phyloP scores from a whole-genome alignment of 1,284 basidiomycete genomes.

The Marasmius tenuissimus region DNA sequence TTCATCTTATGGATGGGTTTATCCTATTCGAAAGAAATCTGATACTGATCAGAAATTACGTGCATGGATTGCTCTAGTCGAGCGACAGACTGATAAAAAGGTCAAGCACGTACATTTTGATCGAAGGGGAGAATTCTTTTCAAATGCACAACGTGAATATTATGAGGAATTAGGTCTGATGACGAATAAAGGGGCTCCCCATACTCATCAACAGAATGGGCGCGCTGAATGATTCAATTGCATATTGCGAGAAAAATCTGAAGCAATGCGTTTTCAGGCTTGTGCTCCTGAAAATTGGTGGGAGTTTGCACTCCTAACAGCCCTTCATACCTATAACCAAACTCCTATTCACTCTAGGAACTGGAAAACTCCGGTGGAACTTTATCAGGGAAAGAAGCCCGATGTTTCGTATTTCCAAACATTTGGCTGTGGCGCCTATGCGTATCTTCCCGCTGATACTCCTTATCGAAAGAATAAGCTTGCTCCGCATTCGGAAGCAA shows the following conservation, averaged over 20 bases:
- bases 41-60: conserved; percentile 5
- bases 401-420: neutral
- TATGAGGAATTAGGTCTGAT: conserved; percentile 5
- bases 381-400: neutral
- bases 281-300: conserved; percentile 24
- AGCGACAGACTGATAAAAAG: conserved; percentile 2
- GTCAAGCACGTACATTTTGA: conserved; percentile 7
- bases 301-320: conserved; percentile 22
- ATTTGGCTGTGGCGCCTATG: neutral
- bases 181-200: neutral
- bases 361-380: neutral
- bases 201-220: conserved; percentile 14
- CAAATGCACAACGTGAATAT: neutral
- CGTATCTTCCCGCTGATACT: neutral
- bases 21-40: conserved; percentile 3
- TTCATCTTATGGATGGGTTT: conserved; percentile 16
- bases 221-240: conserved; percentile 8
- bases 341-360: neutral
- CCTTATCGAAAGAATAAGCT: neutral
- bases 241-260: conserved; percentile 12
- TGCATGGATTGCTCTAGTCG: neutral
- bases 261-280: conserved; percentile 20
- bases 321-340: conserved; percentile 25
- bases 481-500: neutral
- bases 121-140: conserved; percentile 12